Evolutionary conservation across 2,329 filamentous ascomycete species (phyloP).

Genomic region (Ceratocystis variospora): DNA sequence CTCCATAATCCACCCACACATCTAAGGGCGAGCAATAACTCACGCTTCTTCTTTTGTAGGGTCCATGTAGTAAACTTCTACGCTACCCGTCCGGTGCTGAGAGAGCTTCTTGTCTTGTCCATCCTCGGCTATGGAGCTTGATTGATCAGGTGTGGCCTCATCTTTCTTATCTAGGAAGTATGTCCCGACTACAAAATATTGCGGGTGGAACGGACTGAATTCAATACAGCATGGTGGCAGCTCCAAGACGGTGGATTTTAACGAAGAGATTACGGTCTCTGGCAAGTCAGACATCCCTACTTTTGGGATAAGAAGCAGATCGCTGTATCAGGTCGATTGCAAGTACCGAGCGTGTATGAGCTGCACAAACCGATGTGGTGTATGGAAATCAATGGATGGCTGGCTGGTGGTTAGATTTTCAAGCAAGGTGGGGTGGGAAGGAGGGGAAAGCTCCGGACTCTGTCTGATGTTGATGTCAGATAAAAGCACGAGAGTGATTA

Average conservation of each 20-base stretch:
- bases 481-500: too few species aligned
- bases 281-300: not conserved
- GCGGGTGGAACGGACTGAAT: conserved; percentile 48
- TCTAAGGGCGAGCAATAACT: conserved; percentile 1
- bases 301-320: not conserved
- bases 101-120: conserved; percentile 22
- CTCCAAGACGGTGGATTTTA: conserved; percentile 41
- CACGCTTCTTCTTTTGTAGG: conserved; percentile 10
- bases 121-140: conserved; percentile 20
- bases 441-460: too few species aligned
- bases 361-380: too few species aligned
- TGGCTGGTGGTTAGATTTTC: too few species aligned
- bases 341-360: not conserved
- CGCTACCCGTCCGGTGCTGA: conserved; percentile 58
- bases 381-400: too few species aligned
- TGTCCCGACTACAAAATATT: conserved; percentile 68
- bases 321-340: not conserved
- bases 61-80: conserved; percentile 41
- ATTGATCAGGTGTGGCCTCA: not conserved
- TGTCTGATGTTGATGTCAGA: too few species aligned
- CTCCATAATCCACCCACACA: not conserved
- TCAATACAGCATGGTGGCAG: conserved; percentile 67
- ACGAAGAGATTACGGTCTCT: conserved; percentile 27
- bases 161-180: conserved; percentile 55
- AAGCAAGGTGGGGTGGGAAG: too few species aligned